A percentile compares a stretch with the other conserved stretches of the same genome.
phyloP scores from a whole-genome alignment of 805 yeast species.

The Candida vartiovaarae region DNA sequence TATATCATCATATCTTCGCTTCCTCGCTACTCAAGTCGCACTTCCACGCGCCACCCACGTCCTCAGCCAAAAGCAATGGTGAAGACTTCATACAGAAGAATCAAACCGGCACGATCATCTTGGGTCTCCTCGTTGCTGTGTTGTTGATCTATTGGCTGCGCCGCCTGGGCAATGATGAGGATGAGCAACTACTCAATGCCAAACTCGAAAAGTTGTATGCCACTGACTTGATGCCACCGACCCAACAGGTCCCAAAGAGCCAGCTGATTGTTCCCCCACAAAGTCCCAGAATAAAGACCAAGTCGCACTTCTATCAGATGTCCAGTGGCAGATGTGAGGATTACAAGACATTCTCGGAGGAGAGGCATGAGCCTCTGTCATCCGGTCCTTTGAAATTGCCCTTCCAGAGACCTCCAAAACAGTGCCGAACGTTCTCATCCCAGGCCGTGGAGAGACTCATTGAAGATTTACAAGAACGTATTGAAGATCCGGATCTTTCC shows the following conservation, averaged over 20 bases:
- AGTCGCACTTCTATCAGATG: constrained; percentile 10
- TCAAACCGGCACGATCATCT: not conserved
- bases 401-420: constrained; percentile 64
- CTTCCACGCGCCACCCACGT: too few species aligned
- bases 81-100: not conserved
- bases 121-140: constrained; percentile 4
- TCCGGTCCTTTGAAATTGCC: constrained; percentile 52
- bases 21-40: too few species aligned
- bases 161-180: constrained; percentile 11
- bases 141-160: constrained; percentile 5
- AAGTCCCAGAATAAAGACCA: constrained; percentile 6
- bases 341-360: constrained; percentile 53
- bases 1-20: too few species aligned
- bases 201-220: constrained; percentile 4
- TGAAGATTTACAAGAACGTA: constrained; percentile 38
- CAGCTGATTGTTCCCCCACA: not conserved
- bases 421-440: constrained; percentile 70
- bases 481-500: constrained; percentile 60
- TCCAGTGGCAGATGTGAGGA: constrained; percentile 41
- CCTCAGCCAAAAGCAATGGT: not conserved
- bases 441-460: constrained; percentile 55
- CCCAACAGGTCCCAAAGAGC: not conserved
- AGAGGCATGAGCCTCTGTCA: constrained; percentile 48
- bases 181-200: constrained; percentile 9
- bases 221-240: not conserved